Conservation (phyloP, 768 basidiomycete species). For the Pleurotus tuoliensis region DNA sequence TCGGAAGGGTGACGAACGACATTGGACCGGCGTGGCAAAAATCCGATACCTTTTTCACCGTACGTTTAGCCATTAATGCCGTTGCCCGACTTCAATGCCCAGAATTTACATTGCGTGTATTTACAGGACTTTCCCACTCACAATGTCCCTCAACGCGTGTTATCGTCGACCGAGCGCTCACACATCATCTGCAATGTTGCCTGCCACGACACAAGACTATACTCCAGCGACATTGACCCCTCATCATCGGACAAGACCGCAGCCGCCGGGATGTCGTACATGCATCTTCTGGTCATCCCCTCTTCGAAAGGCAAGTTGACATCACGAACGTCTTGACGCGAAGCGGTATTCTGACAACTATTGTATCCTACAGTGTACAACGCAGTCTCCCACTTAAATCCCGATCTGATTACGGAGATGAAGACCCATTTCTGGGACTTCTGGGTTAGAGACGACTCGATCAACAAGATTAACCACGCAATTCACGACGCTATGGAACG, state of each 20-base stretch:
- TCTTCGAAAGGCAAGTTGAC: neutral
- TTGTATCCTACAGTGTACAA: neutral
- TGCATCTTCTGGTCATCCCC: slow-evolving; percentile 6
- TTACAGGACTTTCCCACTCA: neutral
- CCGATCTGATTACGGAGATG: neutral
- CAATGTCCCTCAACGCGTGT: neutral
- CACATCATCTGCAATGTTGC: slow-evolving; percentile 5
- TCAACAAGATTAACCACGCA: neutral
- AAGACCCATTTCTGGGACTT: neutral
- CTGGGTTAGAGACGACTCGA: neutral
- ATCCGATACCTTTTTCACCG: slow-evolving; percentile 6
- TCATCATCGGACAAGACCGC: neutral
- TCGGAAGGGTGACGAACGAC: neutral
- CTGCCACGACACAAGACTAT: neutral
- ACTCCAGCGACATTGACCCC: neutral
- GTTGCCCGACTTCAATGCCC: neutral
- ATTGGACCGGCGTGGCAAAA: neutral
- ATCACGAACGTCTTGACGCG: neutral
- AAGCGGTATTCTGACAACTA: neutral
- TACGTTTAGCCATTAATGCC: neutral
- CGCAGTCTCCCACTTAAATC: neutral
- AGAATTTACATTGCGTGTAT: neutral
- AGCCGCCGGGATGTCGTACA: slow-evolving; percentile 1
- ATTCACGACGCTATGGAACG: neutral
- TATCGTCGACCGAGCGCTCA: neutral